Percentiles rank a stretch among this genome's conserved stretches.
phyloP scores from a whole-genome alignment of 1,139 yeast genomes.

The Suhomyces ambrosiae region DNA sequence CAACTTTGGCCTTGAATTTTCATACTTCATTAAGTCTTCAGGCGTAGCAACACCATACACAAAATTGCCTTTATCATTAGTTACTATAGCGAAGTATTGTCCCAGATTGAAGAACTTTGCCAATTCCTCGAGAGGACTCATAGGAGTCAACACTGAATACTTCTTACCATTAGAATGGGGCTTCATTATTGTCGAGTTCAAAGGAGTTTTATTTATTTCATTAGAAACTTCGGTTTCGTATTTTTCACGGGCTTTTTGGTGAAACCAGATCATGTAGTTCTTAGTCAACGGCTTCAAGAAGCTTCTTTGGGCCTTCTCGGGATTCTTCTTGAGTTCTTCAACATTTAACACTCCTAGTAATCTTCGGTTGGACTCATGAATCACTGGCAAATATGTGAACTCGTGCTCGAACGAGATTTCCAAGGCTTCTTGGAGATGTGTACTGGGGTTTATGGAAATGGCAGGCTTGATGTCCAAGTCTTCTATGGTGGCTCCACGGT shows the following conservation, averaged over 20 bases:
- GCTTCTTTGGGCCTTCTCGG: slow-evolving; percentile 26
- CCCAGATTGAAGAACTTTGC: slow-evolving; percentile 54
- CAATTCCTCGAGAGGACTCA: slow-evolving; percentile 58
- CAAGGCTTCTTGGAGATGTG: slow-evolving; percentile 50
- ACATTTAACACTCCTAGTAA: slow-evolving; percentile 60
- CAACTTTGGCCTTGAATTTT: slow-evolving; percentile 53
- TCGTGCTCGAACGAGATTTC: slow-evolving; percentile 58
- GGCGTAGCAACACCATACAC: slow-evolving; percentile 68
- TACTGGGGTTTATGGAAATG: slow-evolving; percentile 54
- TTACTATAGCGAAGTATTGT: slow-evolving; percentile 59
- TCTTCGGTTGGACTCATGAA: slow-evolving; percentile 50
- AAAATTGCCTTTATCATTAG: slow-evolving; percentile 55
- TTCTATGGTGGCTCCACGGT: slow-evolving; percentile 59
- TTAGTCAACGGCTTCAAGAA: slow-evolving; percentile 34
- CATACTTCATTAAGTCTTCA: slow-evolving; percentile 58
- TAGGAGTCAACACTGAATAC: slow-evolving; percentile 53
- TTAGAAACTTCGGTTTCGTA: slow-evolving; percentile 25
- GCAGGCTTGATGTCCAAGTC: slow-evolving; percentile 67
- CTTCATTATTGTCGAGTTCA: slow-evolving; percentile 31
- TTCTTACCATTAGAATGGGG: slow-evolving; percentile 34
- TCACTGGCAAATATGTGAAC: slow-evolving; percentile 60
- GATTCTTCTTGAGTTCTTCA: slow-evolving; percentile 39
- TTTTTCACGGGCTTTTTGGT: slow-evolving; percentile 37
- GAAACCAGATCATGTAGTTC: slow-evolving; percentile 49
- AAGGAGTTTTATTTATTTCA: slow-evolving; percentile 25